phyloP scores from a whole-genome alignment of 176 grass and related monocot genomes.

The Puccinellia tenuiflora region DNA sequence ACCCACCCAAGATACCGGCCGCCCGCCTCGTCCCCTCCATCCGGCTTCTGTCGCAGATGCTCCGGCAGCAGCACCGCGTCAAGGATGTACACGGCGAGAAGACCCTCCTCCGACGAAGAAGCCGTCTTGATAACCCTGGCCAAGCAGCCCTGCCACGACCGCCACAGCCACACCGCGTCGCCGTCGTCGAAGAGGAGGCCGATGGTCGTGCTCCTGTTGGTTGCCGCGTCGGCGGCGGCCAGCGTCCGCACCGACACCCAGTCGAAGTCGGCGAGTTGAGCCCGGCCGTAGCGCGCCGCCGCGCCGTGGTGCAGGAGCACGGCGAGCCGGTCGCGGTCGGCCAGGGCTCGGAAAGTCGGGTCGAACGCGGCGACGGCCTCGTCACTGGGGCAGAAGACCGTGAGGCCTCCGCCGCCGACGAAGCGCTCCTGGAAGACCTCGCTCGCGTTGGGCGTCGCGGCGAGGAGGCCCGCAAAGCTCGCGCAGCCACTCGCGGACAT shows the following conservation, averaged over 20 bases:
- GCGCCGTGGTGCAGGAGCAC: not conserved
- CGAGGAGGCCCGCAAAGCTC: not conserved
- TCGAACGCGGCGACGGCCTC: not conserved
- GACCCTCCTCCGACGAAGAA: not conserved
- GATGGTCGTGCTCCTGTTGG: not conserved
- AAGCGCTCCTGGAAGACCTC: not conserved
- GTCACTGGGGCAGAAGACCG: not conserved
- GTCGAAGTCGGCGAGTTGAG: not conserved
- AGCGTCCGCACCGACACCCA: not conserved
- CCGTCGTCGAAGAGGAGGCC: not conserved
- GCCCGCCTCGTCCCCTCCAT: no score
- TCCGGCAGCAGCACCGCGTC: not conserved
- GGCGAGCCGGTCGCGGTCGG: not conserved
- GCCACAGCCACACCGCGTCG: not conserved
- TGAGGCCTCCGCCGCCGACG: not conserved
- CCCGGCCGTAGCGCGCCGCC: not conserved
- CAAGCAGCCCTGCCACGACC: not conserved
- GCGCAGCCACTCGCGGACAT: not conserved
- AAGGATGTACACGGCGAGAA: not conserved
- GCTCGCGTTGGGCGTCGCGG: not conserved
- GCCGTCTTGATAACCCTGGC: not conserved
- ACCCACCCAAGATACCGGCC: not conserved
- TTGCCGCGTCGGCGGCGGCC: not conserved
- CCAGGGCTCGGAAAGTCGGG: not conserved
- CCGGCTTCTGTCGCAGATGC: not conserved